Base-by-base conservation (phyloP, 768 basidiomycete species). In the Rhodocollybia butyracea region DNA sequence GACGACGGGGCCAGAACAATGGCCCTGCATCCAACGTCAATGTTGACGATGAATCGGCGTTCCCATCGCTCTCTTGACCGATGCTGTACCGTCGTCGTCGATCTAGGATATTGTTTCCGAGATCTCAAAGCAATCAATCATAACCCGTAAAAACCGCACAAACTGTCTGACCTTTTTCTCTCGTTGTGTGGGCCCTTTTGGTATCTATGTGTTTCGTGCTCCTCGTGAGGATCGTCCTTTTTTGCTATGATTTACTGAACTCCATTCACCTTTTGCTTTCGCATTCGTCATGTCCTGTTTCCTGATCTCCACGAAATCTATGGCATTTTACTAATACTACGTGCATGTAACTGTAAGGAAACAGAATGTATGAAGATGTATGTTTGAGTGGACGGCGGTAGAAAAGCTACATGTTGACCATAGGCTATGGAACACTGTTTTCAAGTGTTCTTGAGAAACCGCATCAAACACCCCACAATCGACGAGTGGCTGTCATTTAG, bases 21-120 rank as follows among this genome's bases (percentile, higher is more conserved):
- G 76, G 75, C 60, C 62, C 66, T 57, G 47, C 65, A 46, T 59
- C 73, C 42, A 54, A 63, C 57, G 75, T 93, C 71, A 80, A 88
- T 67, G 89, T 94, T 60, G 86, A 85, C 64, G 94, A 97, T 71
- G 78, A 91, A 72, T 75, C 73, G 26, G 93, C 91, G 57, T 97
- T 97, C 85, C 94, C 94, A 42, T 91, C 94, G 61, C 81, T 97
- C 61, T 80, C 89, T 64, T 82, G 66, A 76, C 46, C 55, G 36
- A 50, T 50, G 22, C 42, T 40, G 6, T 40, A 17, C 6, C 24
- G 21, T 29, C 39, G 22, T 27, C 34, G 32, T 31, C 22, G 5
- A 3, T 26, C 22, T 22, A 29, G 34, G 26, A 21, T 11, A 7
- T 29, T 15, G 3, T 42, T 27, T 27, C 24, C 50, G 24, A 22